Conservation (phyloP, 352 stramenopile genomes). For the Hyaloperonospora arabidopsidis region DNA sequence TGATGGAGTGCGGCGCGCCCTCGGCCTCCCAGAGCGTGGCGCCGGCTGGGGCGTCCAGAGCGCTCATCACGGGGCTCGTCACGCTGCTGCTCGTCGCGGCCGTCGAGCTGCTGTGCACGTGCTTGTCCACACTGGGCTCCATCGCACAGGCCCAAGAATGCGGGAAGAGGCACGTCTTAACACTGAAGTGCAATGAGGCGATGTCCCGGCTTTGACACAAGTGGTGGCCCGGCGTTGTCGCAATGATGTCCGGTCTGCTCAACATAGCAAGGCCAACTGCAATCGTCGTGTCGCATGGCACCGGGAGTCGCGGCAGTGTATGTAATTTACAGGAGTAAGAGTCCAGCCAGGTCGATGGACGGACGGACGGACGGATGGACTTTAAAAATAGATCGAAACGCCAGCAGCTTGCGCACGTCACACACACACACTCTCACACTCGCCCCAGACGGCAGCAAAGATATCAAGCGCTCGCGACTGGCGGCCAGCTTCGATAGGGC, state of each 20-base stretch:
- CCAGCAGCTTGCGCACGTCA: background rate
- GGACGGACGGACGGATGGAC: too few relatives aligned
- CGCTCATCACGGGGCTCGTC: conserved; percentile 11
- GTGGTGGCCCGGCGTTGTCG: background rate
- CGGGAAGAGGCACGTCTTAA: conserved; percentile 10
- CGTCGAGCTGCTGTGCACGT: conserved; percentile 18
- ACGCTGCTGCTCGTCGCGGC: conserved; percentile 10
- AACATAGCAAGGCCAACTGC: conserved; percentile 6
- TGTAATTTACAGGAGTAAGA: too few relatives aligned
- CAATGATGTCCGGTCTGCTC: background rate
- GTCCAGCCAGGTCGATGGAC: too few relatives aligned
- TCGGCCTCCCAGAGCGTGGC: conserved; percentile 39
- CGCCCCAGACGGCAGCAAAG: background rate
- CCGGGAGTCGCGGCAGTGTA: too few relatives aligned
- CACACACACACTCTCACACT: conserved; percentile 10
- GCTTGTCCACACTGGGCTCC: conserved; percentile 12
- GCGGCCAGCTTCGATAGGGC: background rate
- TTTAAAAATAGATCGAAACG: too few relatives aligned
- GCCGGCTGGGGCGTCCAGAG: conserved; percentile 26
- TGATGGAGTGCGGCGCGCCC: conserved; percentile 25
- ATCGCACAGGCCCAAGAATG: conserved; percentile 12
- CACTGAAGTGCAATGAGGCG: conserved; percentile 12
- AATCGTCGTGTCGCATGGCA: background rate
- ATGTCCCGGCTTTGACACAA: conserved; percentile 3
- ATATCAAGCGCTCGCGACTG: conserved; percentile 3